These are phyloP conservation scores for Rhynchosporium secalis DNA, from an alignment of 2,329 filamentous ascomycete genomes.

Conservation along the genomic window DNA sequence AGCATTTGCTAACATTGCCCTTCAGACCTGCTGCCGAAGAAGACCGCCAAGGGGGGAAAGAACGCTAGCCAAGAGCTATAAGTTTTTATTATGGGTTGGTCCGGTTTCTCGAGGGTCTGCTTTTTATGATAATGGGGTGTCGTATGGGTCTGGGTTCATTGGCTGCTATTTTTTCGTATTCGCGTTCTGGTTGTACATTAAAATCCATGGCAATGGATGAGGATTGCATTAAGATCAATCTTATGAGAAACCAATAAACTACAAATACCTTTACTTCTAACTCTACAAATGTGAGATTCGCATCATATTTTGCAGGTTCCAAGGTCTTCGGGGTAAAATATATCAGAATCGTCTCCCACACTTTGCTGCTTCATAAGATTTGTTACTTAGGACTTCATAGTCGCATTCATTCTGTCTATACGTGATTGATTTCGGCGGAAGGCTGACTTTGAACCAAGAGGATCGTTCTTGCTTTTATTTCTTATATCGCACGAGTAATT, in stretches of 20 bases:
- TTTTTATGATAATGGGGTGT: conserved; percentile 71
- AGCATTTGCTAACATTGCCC: conserved; percentile 31
- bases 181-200: conserved; percentile 70
- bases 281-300: too few species aligned
- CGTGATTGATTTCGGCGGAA: too few species aligned
- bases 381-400: too few species aligned
- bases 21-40: conserved; percentile 97
- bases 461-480: too few species aligned
- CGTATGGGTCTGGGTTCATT: conserved; percentile 71
- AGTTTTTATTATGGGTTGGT: conserved; percentile 55
- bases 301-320: too few species aligned
- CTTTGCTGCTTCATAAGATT: too few species aligned
- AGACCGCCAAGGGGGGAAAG: conserved; percentile 95
- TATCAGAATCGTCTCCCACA: too few species aligned
- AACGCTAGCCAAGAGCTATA: conserved; percentile 93
- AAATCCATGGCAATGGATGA: conserved; percentile 56
- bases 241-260: conserved; percentile 38
- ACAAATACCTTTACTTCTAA: not conserved
- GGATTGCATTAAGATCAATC: conserved; percentile 41
- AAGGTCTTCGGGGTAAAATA: too few species aligned
- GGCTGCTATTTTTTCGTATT: conserved; percentile 55
- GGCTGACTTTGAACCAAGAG: too few species aligned
- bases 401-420: too few species aligned
- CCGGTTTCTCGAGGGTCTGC: conserved; percentile 57
- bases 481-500: too few species aligned